Evolutionary conservation across 805 yeast species (phyloP), one percentile per base, ranked within the genome.

Genomic region (Candida bentonensis): DNA sequence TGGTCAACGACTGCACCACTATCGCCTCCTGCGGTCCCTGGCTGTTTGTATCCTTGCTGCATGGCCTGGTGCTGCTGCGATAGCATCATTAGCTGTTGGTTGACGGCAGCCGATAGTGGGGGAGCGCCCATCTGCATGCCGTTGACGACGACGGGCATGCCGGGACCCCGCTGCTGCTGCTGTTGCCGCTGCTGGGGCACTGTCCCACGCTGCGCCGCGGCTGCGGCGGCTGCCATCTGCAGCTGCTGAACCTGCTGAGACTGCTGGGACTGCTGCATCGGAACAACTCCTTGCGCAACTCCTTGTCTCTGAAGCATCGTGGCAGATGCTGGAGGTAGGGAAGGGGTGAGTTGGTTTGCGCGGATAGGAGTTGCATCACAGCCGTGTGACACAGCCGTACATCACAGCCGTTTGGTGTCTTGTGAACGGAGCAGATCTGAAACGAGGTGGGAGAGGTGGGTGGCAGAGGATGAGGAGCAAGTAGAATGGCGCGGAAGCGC

Each of bases 201-300:
- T n/a, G n/a, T n/a, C n/a, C n/a, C n/a, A 21, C 13, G 42, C 22
- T 20, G 42, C 15, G n/a, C 17, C 23, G 23, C 25, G 40, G 23
- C 26, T 15, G 39, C 26, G 17, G 25, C 26, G 4, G 13, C 21
- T 4, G 40, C 33, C 44, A 30, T 30, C n/a, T 25, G 44, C 28
- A 11, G 36, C 15, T n/a, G 39, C 44, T 42, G 44, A 13, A 22
- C 23, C 44, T 42, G 44, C 39, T 9, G 44, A 2, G 39, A n/a
- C 23, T 42, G 44, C 39, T 40, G 42, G 39, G 36, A 9, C 42
- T 20, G 42, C 42, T 5, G 34, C 36, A 15, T 9, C 36, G 13
- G 36, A 9, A 9, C 11, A 9, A 9, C 11, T 13, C 13, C 11
- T 15, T 30, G 36, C 13, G 36, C 5, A 9, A 30, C 17, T 11